These are phyloP conservation scores for Falciphora oryzae DNA, from an alignment of 2,329 filamentous ascomycete species.

Conservation along the genomic window DNA sequence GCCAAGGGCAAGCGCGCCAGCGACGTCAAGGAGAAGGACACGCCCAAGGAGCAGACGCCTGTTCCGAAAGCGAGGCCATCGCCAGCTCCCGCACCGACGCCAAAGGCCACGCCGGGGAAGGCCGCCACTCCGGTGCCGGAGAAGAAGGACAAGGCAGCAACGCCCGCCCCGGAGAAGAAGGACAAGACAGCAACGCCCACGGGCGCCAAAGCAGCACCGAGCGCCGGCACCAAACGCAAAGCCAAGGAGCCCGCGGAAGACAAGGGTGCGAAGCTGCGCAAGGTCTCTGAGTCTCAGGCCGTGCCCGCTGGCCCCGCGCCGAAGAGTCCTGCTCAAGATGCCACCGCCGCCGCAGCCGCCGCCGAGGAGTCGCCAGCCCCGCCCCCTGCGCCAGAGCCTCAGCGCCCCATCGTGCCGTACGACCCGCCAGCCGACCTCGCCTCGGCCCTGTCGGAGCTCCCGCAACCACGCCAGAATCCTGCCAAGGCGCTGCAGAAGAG, in stretches of 20 bases:
- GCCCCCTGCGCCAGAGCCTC: constrained; percentile 12
- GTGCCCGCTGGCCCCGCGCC: constrained; percentile 21
- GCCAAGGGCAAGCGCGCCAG: constrained; percentile 58
- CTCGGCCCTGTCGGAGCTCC: constrained; percentile 47
- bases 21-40: constrained; percentile 47
- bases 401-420: constrained; percentile 30
- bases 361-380: constrained; percentile 13
- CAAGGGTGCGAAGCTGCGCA: constrained; percentile 49
- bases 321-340: not conserved
- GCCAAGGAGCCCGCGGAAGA: constrained; percentile 51
- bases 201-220: not conserved
- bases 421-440: constrained; percentile 46
- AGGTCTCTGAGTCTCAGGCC: constrained; percentile 45
- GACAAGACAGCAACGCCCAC: constrained; percentile 9
- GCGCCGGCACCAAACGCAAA: constrained; percentile 45
- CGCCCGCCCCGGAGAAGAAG: constrained; percentile 30
- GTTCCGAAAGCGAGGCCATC: constrained; percentile 26
- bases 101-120: constrained; percentile 19
- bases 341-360: not conserved
- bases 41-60: not conserved
- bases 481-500: constrained; percentile 67
- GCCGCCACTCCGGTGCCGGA: constrained; percentile 29
- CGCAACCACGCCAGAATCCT: constrained; percentile 58
- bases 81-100: constrained; percentile 31
- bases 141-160: constrained; percentile 30